Conservation (phyloP, 805 yeast species). For the Starmerella khaoyaiensis region DNA sequence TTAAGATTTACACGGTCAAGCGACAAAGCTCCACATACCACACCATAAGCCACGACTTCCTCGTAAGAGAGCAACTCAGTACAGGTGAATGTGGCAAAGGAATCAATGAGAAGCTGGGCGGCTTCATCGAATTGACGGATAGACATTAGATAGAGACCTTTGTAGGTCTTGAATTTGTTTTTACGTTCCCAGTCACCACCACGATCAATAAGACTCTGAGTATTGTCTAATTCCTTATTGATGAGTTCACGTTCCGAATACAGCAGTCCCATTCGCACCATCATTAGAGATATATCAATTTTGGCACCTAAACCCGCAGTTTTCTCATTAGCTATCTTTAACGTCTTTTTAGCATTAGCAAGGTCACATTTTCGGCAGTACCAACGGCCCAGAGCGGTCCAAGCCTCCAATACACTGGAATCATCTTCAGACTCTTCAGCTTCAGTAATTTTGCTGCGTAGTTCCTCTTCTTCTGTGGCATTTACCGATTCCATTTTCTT, state of each 20-base stretch:
- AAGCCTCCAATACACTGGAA: slow-evolving; percentile 60
- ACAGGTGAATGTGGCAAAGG: slow-evolving; percentile 89
- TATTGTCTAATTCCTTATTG: slow-evolving; percentile 58
- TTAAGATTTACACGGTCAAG: slow-evolving; percentile 76
- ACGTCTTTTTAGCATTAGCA: slow-evolving; percentile 49
- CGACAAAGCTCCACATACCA: slow-evolving; percentile 74
- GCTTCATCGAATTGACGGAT: slow-evolving; percentile 81
- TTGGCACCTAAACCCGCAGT: slow-evolving; percentile 82
- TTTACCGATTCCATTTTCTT: slow-evolving; percentile 40
- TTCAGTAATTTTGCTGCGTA: slow-evolving; percentile 37
- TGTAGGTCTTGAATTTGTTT: slow-evolving; percentile 82
- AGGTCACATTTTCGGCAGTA: slow-evolving; percentile 78
- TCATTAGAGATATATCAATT: slow-evolving; percentile 72
- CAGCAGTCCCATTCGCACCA: slow-evolving; percentile 81
- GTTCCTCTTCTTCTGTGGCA: slow-evolving; percentile 37
- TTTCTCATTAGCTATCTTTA: slow-evolving; percentile 59
- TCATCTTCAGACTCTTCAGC: slow-evolving; percentile 78
- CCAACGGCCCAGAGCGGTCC: slow-evolving; percentile 74
- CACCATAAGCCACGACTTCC: slow-evolving; percentile 76
- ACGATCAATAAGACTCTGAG: slow-evolving; percentile 67
- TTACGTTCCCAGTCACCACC: slow-evolving; percentile 99
- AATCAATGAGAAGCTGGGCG: slow-evolving; percentile 70
- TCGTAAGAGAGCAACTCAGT: slow-evolving; percentile 82
- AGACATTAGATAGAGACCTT: slow-evolving; percentile 72
- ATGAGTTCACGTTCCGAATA: slow-evolving; percentile 63